These are phyloP conservation scores for Fusarium avenaceum DNA, from an alignment of 2,329 filamentous ascomycete species.

Conservation along the genomic window DNA sequence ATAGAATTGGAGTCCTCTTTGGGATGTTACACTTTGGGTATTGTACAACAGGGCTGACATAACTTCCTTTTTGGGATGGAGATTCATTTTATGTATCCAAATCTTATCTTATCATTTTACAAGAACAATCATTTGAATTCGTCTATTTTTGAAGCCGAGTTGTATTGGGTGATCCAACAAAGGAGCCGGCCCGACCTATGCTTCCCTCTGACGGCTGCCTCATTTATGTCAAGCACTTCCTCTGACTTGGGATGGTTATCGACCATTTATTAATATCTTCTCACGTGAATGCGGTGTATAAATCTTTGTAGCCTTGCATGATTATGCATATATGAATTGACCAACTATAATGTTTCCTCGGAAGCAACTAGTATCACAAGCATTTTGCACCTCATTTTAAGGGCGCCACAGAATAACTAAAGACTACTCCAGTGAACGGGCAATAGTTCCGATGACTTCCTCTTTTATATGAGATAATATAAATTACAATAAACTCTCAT, in stretches of 20 bases:
- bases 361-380: constrained; percentile 40
- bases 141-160: background rate
- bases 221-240: background rate
- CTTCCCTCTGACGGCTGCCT: constrained; percentile 1
- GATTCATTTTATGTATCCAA: background rate
- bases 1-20: constrained; percentile 21
- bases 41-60: constrained; percentile 27
- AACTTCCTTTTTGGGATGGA: background rate
- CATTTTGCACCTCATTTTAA: constrained; percentile 32
- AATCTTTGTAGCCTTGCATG: background rate
- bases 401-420: constrained; percentile 37
- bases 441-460: no score
- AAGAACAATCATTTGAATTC: background rate
- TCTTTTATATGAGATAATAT: no score
- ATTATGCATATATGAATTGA: background rate
- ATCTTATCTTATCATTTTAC: no score
- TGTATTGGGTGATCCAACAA: background rate
- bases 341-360: constrained; percentile 1
- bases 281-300: background rate
- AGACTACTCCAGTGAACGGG: background rate
- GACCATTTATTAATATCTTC: background rate
- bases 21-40: background rate
- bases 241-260: background rate
- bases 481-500: no score
- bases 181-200: background rate